Evolutionary conservation across 2,329 filamentous ascomycete genomes (phyloP).

Genomic region (Trichocomaceae sp.): DNA sequence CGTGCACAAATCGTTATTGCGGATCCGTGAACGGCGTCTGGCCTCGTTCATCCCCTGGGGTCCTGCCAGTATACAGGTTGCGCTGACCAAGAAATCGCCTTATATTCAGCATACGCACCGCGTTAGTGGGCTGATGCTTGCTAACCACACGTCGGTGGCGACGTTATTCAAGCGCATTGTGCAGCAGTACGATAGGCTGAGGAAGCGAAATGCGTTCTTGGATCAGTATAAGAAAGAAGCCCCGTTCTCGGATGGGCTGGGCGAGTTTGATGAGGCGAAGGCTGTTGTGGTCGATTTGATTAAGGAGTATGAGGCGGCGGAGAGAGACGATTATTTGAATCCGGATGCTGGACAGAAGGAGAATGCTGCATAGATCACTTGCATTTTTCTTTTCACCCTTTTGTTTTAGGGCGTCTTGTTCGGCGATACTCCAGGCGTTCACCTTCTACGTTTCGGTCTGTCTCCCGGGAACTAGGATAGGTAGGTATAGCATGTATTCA

Average conservation of each 20-base stretch:
- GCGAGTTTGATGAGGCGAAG: constrained; percentile 91
- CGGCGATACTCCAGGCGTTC: constrained; percentile 7
- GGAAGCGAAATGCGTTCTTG: constrained; percentile 94
- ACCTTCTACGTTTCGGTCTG: not conserved
- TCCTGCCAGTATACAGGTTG: constrained; percentile 94
- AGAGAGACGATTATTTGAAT: constrained; percentile 82
- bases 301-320: constrained; percentile 90
- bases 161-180: constrained; percentile 94
- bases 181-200: constrained; percentile 83
- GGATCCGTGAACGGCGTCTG: constrained; percentile 86
- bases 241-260: constrained; percentile 82
- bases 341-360: constrained; percentile 52
- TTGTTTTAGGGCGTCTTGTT: not conserved
- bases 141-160: constrained; percentile 95
- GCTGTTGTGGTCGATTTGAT: constrained; percentile 89
- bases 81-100: constrained; percentile 90
- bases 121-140: constrained; percentile 93
- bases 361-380: not conserved
- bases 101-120: constrained; percentile 92
- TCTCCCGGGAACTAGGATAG: not conserved
- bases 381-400: not conserved
- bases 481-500: not conserved
- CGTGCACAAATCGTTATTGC: constrained; percentile 92
- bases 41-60: constrained; percentile 99
- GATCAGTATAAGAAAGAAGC: constrained; percentile 95